phyloP scores from a whole-genome alignment of 192 early-diverging fungal species.

The Tieghemiomyces parasiticus region DNA sequence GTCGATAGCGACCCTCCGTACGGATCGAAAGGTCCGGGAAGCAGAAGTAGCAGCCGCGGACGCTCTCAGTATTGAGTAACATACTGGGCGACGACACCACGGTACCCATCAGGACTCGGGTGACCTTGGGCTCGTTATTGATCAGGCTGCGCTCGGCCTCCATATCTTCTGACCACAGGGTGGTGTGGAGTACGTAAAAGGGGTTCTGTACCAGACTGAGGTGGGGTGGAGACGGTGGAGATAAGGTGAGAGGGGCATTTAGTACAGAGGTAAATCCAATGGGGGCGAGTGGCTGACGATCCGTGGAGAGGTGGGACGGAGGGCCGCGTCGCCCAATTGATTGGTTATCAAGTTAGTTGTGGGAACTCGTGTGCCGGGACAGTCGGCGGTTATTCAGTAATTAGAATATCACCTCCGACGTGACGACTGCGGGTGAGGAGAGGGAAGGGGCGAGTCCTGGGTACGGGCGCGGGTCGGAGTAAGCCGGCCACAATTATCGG shows the following conservation, averaged over 20 bases:
- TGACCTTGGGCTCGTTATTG: conserved; percentile 40
- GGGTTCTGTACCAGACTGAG: conserved; percentile 25
- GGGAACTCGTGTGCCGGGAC: background rate
- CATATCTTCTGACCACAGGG: conserved; percentile 42
- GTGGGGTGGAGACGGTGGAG: conserved; percentile 13
- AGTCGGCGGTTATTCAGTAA: background rate
- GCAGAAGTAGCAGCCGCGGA: conserved; percentile 58
- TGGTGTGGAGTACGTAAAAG: conserved; percentile 42
- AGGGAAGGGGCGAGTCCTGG: too few species aligned
- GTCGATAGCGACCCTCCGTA: conserved; percentile 50
- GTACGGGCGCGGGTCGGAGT: too few species aligned
- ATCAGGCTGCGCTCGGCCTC: conserved; percentile 40
- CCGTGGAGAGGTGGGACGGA: too few species aligned
- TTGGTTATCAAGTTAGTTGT: conserved; percentile 3
- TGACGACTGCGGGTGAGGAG: too few species aligned
- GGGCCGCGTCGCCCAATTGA: too few species aligned
- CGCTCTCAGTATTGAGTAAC: conserved; percentile 33
- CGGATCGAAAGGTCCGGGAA: conserved; percentile 64
- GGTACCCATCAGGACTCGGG: conserved; percentile 44
- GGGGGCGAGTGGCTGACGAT: background rate
- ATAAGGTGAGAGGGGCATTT: conserved; percentile 2
- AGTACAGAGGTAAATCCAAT: conserved; percentile 11
- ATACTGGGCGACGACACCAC: conserved; percentile 41
- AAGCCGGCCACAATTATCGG: too few species aligned
- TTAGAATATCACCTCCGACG: too few species aligned